Base-by-base conservation (phyloP, 208 protist genomes). In the Trypanosoma scelopori region DNA sequence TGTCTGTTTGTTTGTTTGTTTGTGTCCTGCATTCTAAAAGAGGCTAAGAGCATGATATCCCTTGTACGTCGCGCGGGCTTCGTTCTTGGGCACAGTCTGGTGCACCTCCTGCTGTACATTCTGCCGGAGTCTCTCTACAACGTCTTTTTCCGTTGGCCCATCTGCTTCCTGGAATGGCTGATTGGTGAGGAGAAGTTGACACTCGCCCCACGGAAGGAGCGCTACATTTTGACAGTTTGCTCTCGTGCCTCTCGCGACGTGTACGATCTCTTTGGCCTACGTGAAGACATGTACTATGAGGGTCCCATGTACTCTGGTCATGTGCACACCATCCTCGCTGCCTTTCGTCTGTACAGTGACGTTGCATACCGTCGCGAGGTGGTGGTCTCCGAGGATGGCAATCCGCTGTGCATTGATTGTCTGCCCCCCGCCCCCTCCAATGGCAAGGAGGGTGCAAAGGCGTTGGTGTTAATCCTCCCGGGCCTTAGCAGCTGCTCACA, bases 341-440 rank as follows among this genome's bases (percentile, higher is more conserved):
- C 77, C 37, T 66, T 76, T 45, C 80, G 75, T 22, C 73, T 76
- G 1, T 37, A 69, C 9, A 39, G 49, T n/a, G 50, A 32, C 22
- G 62, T 82, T 13, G 58, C 65, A 7, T 58, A 51, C 6, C 20
- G 60, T 62, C 82, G 86, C 13, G 78, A 87, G 46, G 46, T 71
- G 12, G 39, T 88, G 13, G 13, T 22, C 22, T 65, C 71, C 6
- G 78, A 74, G 75, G 86, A 92, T 46, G 78, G 76, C 42, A 81
- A 81, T 65, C 75, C 58, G 23, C 69, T 87, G 13, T 89, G 81
- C 25, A 62, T 92, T 9, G 86, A 92, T 68, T 88, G 59, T 42
- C 61, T 84, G 35, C 48, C 69, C 1, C 43, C 50, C 0, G 3
- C 3, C 5, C 12, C 15, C 1, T 23, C 13, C 18, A 12, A 39